Conservation (phyloP, 805 yeast species). For the Candida cerambycidarum region DNA sequence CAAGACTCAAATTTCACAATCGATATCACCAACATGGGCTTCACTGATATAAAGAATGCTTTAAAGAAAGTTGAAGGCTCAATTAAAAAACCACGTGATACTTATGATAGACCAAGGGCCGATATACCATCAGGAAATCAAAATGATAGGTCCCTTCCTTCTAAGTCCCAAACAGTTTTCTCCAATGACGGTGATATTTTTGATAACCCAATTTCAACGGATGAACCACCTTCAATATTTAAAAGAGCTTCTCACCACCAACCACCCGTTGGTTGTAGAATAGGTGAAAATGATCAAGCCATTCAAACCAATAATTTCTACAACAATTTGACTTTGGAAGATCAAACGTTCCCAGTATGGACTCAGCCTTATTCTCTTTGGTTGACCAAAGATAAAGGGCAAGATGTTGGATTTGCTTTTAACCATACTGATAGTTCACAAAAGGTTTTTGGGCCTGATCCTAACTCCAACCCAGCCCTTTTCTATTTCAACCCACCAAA, state of each 20-base stretch:
- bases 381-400: conserved; percentile 49
- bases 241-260: conserved; percentile 31
- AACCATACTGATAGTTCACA: conserved; percentile 61
- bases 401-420: conserved; percentile 63
- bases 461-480: conserved; percentile 49
- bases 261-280: conserved; percentile 33
- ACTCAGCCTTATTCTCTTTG: conserved; percentile 80
- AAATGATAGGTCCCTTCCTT: not conserved
- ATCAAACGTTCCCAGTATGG: conserved; percentile 72
- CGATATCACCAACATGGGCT: conserved; percentile 19
- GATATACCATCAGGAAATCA: not conserved
- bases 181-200: conserved; percentile 32
- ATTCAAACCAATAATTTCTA: conserved; percentile 78
- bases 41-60: conserved; percentile 25
- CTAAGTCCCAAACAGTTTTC: not conserved
- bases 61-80: conserved; percentile 20
- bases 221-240: conserved; percentile 47
- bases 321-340: conserved; percentile 66
- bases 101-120: conserved; percentile 1
- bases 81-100: conserved; percentile 1
- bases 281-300: conserved; percentile 33
- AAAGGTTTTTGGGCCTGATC: conserved; percentile 69
- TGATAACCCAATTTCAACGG: conserved; percentile 39
- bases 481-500: conserved; percentile 68
- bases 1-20: not conserved